phyloP scores from a whole-genome alignment of 257 asterid genomes.

The Verbena officinalis region DNA sequence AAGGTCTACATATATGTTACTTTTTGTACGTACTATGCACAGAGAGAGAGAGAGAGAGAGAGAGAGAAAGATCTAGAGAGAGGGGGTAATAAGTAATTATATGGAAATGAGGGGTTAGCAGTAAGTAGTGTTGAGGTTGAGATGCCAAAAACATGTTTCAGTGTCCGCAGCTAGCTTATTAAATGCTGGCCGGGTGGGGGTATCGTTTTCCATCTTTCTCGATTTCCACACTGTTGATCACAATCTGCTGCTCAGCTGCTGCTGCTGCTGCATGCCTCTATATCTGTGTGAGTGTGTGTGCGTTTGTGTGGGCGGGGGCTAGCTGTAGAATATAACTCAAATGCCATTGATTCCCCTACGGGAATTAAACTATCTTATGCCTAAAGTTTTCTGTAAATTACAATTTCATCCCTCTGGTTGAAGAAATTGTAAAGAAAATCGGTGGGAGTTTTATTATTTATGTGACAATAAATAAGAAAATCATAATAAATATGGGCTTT shows the following conservation, averaged over 20 bases:
- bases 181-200: no score
- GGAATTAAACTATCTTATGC: no score
- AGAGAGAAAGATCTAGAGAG: constrained; percentile 12
- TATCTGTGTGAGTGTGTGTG: constrained; percentile 9
- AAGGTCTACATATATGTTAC: not conserved
- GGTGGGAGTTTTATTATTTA: no score
- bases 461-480: no score
- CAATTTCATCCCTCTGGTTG: no score
- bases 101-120: constrained; percentile 7
- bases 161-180: constrained; percentile 36
- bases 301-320: not conserved
- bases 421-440: no score
- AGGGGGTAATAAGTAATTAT: constrained; percentile 26
- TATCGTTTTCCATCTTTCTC: constrained; percentile 30
- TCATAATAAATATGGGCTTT: no score
- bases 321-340: no score
- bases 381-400: no score
- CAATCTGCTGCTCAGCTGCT: no score
- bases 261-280: no score
- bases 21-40: not conserved
- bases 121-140: constrained; percentile 40
- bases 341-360: not conserved
- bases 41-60: constrained; percentile 2
- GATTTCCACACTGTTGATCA: constrained; percentile 29
- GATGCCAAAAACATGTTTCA: constrained; percentile 57